Evolutionary conservation across 345 rosid species (phyloP), one percentile per base, ranked within the genome.

Genomic region (Eucalyptus erythrocorys): DNA sequence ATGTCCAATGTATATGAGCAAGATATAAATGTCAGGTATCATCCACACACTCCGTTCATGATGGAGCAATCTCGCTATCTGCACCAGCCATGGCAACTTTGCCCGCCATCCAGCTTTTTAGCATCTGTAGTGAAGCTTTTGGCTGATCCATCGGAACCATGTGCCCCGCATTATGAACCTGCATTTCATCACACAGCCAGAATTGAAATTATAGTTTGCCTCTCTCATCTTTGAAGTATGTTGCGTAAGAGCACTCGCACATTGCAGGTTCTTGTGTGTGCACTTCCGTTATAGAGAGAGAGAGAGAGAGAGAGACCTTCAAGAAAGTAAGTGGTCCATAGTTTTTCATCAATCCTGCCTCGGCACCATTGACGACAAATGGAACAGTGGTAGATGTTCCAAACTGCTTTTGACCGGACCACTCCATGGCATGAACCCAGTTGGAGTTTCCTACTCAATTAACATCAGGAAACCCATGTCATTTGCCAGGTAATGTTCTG

Each of bases 111-210:
- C 99, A 98, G 71, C 93, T 93, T 87, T 89, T 90, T 53, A 98
- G 93, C 98, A 96, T 98, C 89, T 95, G 92, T 85, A 96, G 89
- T 24, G 99, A 92, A 88, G 95, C 97, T 91, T 97, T 96, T 24
- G 99, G 99, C 87, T 96, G 97, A 94, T 98, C 99, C 99, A 98
- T 98, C 16, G 99, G 98, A 86, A 97, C 99, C 99, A 95, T 95
- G 89, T 96, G 99, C 85, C 99, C 98, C 13, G 99, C 99, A 88
- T 95, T 88, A 55, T 94, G 93, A 8, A 97, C 97, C 99, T 97
- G 92, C 87, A 45, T 57, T 64, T 87, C 86, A 87, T 16, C 42
- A 30, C 88, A 40, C 34, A 10, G 37, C 57, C 66, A 87, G 53
- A 51, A 48, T 5, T 21, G 57, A 55, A 76, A 1, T 76, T 15